Evolutionary conservation across 1,284 basidiomycete species (phyloP).

Genomic region (Testicularia cyperi): DNA sequence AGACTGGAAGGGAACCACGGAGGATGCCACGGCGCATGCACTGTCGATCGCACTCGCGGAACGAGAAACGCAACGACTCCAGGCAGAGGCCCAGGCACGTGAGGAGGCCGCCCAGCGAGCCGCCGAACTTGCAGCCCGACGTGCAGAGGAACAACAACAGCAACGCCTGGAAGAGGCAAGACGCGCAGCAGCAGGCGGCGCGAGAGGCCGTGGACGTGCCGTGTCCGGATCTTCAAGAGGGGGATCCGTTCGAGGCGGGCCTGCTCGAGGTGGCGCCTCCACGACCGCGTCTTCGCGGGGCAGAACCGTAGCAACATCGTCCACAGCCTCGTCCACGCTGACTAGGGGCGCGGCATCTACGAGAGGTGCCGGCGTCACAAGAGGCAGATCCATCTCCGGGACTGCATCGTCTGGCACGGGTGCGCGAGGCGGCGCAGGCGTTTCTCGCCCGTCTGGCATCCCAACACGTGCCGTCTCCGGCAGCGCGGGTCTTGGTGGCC

Average conservation of each 20-base stretch:
- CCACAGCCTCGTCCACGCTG: conserved; percentile 4
- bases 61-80: conserved; percentile 29
- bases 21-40: conserved; percentile 40
- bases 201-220: conserved; percentile 5
- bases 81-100: conserved; percentile 24
- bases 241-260: conserved; percentile 3
- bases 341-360: conserved; percentile 4
- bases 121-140: conserved; percentile 7
- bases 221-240: conserved; percentile 14
- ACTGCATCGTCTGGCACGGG: not conserved
- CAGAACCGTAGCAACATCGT: conserved; percentile 1
- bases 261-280: too few relatives aligned
- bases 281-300: conserved; percentile 1
- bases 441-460: conserved; percentile 17
- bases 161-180: conserved; percentile 9
- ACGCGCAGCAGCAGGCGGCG: conserved; percentile 2
- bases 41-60: conserved; percentile 28
- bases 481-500: conserved; percentile 38
- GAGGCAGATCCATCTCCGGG: conserved; percentile 11
- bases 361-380: not conserved
- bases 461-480: conserved; percentile 22
- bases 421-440: conserved; percentile 1
- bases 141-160: conserved; percentile 10
- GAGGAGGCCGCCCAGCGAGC: conserved; percentile 22
- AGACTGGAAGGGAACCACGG: conserved; percentile 50